Base-by-base conservation (phyloP, 116 monocot genomes). In the Iris pallida region DNA sequence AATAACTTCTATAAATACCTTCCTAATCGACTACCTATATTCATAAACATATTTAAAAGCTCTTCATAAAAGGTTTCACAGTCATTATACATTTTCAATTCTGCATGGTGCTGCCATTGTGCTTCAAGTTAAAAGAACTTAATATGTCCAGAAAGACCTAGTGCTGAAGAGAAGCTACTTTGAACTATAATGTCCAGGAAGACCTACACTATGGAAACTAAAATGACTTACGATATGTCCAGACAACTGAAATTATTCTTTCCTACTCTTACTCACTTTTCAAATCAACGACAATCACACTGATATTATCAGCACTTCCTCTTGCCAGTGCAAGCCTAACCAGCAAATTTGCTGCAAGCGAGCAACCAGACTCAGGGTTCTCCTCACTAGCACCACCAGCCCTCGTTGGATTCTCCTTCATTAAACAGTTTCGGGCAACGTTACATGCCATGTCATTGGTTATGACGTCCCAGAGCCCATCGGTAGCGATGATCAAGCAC, bases 401-500 rank as follows among this genome's bases (percentile, higher is more conserved):
- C 9, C 11, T 7, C 0, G 12, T 19, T 12, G 46, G 59, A 47
- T 61, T 18, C 18, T 63, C 65, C 56, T 80, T 77, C n/a, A 47
- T 57, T 49, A 88, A 67, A 47, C 83, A 88, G 17, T 64, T 51
- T 7, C 75, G 71, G 3, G 73, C 78, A 5, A 88, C 71, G 15
- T 81, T 71, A 20, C 87, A 88, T 20, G 87, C 87, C 45, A 81
- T 16, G 8, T 84, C 81, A 42, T 81, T 81, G 44, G 84, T 55
- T 8, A 84, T 16, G 3, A 88, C 88, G 54, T 88, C 88, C 88
- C 88, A 88, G 9, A 88, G 51, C 12, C 84, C 88, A 44, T 88
- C 88, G 51, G 81, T 88, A 0, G 88, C 88, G 7, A 88, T 53
- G 42, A 88, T 74, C 65, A 88, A 19, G 74, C 71, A 88, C 20